A percentile compares a stretch with the other conserved stretches of the same genome.
Evolutionary conservation across 257 asterid species (phyloP).

Genomic region (Oldenlandia corymbosa): DNA sequence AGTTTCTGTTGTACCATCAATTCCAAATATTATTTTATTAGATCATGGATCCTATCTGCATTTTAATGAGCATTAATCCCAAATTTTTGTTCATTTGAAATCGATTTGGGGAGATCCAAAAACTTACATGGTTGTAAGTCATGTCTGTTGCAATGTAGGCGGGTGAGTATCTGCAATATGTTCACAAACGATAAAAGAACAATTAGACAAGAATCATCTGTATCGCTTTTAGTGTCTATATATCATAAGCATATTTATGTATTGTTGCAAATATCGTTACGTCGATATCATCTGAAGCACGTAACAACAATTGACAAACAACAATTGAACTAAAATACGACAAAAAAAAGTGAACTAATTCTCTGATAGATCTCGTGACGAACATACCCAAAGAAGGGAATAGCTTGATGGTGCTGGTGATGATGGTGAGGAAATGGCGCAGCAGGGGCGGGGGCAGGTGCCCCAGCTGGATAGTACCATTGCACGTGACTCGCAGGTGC

Average conservation of each 20-base stretch:
- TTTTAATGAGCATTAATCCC: background rate
- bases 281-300: too few relatives aligned
- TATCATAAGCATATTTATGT: too few relatives aligned
- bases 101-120: background rate
- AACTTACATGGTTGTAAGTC: slow-evolving; percentile 71
- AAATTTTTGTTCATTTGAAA: background rate
- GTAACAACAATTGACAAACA: too few relatives aligned
- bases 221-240: too few relatives aligned
- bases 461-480: slow-evolving; percentile 61
- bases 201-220: too few relatives aligned
- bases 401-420: slow-evolving; percentile 56
- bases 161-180: slow-evolving; percentile 48
- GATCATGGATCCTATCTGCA: background rate
- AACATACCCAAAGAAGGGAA: slow-evolving; percentile 63
- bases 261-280: too few relatives aligned
- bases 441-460: slow-evolving; percentile 37
- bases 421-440: slow-evolving; percentile 13
- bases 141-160: slow-evolving; percentile 66
- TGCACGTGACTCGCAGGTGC: slow-evolving; percentile 58
- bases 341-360: background rate
- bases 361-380: background rate
- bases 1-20: slow-evolving; percentile 41
- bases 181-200: too few relatives aligned
- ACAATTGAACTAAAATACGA: too few relatives aligned
- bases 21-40: background rate